phyloP scores from a whole-genome alignment of 352 stramenopile genomes.

The Globisporangium perplexum region DNA sequence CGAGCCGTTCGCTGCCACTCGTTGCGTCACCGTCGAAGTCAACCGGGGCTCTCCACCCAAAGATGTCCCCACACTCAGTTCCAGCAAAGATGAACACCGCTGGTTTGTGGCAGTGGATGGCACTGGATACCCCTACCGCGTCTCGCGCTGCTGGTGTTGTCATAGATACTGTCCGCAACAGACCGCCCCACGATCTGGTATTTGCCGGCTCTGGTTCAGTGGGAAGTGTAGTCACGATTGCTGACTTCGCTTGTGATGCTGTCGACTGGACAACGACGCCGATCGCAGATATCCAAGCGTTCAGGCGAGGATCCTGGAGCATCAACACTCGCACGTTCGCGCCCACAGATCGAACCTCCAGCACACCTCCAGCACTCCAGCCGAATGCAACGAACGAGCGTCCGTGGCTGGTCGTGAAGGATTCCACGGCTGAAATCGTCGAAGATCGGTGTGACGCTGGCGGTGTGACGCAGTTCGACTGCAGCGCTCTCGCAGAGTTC shows the following conservation, averaged over 20 bases:
- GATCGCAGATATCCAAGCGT: slow-evolving; percentile 33
- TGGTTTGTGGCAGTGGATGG: background rate
- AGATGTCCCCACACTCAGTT: slow-evolving; percentile 33
- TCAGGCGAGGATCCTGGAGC: slow-evolving; percentile 42
- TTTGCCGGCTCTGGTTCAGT: background rate
- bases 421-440: slow-evolving; percentile 18
- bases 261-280: slow-evolving; percentile 1
- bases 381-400: slow-evolving; percentile 28
- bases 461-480: background rate
- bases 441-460: slow-evolving; percentile 3
- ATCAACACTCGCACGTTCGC: slow-evolving; percentile 18
- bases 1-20: slow-evolving; percentile 4
- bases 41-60: slow-evolving; percentile 21
- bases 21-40: background rate
- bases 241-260: background rate
- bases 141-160: background rate
- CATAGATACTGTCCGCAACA: background rate
- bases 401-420: background rate
- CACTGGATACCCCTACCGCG: background rate
- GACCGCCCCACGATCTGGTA: slow-evolving; percentile 1
- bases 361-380: slow-evolving; percentile 42
- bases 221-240: background rate
- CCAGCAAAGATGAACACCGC: slow-evolving; percentile 21
- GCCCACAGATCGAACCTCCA: slow-evolving; percentile 29
- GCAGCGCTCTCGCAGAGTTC: background rate